Conservation (phyloP, 139 green algal genomes). For the Asterochloris erici region DNA sequence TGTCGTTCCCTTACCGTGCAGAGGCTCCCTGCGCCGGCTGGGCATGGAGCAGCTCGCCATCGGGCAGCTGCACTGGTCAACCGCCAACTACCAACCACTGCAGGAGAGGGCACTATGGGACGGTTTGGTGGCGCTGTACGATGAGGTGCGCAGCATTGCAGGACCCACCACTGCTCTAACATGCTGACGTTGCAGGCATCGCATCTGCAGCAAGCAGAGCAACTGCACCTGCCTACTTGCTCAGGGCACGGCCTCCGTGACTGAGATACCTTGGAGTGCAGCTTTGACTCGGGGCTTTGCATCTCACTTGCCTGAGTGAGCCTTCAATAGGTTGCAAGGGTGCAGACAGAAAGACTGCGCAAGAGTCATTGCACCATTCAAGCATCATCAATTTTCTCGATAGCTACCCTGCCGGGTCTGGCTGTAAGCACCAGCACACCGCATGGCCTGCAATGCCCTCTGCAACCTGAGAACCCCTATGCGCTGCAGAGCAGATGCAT, state of each 20-base stretch:
- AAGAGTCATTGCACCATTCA: too few relatives aligned
- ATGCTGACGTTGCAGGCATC: too few relatives aligned
- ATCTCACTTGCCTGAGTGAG: too few relatives aligned
- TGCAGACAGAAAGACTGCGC: too few relatives aligned
- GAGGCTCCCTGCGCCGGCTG: constrained; percentile 55
- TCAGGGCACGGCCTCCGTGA: too few relatives aligned
- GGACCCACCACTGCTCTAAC: too few relatives aligned
- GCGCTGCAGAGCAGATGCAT: background rate
- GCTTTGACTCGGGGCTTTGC: too few relatives aligned
- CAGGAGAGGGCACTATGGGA: constrained; percentile 79
- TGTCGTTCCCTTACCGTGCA: background rate
- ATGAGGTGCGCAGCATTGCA: constrained; percentile 28
- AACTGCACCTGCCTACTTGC: too few relatives aligned
- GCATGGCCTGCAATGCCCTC: background rate
- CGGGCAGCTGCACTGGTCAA: constrained; percentile 86
- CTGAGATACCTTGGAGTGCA: too few relatives aligned
- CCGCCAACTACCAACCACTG: constrained; percentile 75
- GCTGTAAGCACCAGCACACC: background rate
- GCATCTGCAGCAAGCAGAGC: too few relatives aligned
- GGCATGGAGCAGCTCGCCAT: constrained; percentile 66
- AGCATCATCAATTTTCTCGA: background rate
- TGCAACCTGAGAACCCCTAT: background rate
- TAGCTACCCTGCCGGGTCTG: background rate
- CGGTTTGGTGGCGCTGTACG: constrained; percentile 64
- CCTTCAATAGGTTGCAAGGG: too few relatives aligned